Conservation (phyloP, 352 stramenopile genomes). For the Globisporangium uncinulatum region DNA sequence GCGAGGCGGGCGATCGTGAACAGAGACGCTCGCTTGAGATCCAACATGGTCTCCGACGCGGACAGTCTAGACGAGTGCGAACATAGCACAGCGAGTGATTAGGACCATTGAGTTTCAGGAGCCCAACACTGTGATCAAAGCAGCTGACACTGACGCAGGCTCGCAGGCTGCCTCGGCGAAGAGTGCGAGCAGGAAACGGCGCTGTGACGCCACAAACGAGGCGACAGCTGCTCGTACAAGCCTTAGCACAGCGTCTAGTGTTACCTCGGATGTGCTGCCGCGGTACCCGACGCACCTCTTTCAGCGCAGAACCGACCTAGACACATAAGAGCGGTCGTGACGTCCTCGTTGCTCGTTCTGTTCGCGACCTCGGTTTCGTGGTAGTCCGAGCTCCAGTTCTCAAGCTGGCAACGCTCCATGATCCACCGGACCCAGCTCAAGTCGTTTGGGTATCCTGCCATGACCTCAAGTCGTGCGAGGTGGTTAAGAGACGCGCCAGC, state of each 20-base stretch:
- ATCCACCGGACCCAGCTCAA: slow-evolving; percentile 12
- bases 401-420: slow-evolving; percentile 4
- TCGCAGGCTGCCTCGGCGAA: slow-evolving; percentile 1
- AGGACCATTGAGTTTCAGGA: not conserved
- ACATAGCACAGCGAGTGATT: not conserved
- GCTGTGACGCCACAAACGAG: slow-evolving; percentile 3
- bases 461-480: slow-evolving; percentile 6
- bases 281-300: slow-evolving; percentile 1
- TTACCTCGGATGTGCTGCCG: not conserved
- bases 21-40: slow-evolving; percentile 20
- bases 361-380: not conserved
- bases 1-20: slow-evolving; percentile 25
- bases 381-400: not conserved
- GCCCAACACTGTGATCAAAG: no score
- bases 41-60: not conserved
- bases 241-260: not conserved
- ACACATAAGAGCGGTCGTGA: slow-evolving; percentile 2
- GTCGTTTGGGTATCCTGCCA: slow-evolving; percentile 2
- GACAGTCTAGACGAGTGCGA: no score
- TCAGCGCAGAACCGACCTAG: slow-evolving; percentile 13
- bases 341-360: not conserved
- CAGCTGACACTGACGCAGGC: not conserved
- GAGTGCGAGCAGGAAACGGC: slow-evolving; percentile 8
- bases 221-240: slow-evolving; percentile 5
- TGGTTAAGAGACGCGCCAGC: slow-evolving; percentile 7